These are phyloP conservation scores for Amoebophrya sp. DNA, from an alignment of 169 alveolate species.

Conservation along the genomic window DNA sequence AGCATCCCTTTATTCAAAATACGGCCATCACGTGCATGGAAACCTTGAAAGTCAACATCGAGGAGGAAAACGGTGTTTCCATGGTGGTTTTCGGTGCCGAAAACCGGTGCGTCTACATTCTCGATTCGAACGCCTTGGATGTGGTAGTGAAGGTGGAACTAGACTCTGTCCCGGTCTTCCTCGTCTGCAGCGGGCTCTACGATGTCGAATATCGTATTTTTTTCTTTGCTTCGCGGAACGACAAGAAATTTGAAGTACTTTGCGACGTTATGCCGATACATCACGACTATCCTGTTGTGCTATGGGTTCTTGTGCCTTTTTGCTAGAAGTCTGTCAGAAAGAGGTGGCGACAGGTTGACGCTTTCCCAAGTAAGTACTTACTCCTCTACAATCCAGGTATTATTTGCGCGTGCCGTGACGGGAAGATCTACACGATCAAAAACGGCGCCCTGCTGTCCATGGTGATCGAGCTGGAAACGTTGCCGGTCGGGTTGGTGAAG, in stretches of 20 bases:
- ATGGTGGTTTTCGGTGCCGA: neutral
- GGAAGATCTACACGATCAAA: constrained; percentile 50
- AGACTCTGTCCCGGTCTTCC: constrained; percentile 38
- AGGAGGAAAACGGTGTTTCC: neutral
- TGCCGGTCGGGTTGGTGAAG: constrained; percentile 53
- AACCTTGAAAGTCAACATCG: neutral
- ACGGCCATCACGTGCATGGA: neutral
- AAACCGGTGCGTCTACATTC: neutral
- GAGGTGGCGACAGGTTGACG: too few species aligned
- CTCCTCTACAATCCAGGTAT: too few species aligned
- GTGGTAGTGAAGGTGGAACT: neutral
- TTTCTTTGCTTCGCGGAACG: too few species aligned
- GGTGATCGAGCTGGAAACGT: constrained; percentile 51
- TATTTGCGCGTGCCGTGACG: constrained; percentile 56
- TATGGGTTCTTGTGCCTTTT: too few species aligned
- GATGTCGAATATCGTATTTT: constrained; percentile 51
- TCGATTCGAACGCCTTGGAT: neutral
- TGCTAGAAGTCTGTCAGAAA: too few species aligned
- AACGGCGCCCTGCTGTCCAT: constrained; percentile 47
- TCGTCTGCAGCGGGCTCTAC: constrained; percentile 36
- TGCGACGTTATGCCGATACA: too few species aligned
- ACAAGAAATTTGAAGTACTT: too few species aligned
- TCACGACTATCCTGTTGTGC: too few species aligned
- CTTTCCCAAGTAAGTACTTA: too few species aligned
- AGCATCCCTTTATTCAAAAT: neutral